Evolutionary conservation across 2,329 filamentous ascomycete species (phyloP).

Genomic region (Neospermospora avenae): DNA sequence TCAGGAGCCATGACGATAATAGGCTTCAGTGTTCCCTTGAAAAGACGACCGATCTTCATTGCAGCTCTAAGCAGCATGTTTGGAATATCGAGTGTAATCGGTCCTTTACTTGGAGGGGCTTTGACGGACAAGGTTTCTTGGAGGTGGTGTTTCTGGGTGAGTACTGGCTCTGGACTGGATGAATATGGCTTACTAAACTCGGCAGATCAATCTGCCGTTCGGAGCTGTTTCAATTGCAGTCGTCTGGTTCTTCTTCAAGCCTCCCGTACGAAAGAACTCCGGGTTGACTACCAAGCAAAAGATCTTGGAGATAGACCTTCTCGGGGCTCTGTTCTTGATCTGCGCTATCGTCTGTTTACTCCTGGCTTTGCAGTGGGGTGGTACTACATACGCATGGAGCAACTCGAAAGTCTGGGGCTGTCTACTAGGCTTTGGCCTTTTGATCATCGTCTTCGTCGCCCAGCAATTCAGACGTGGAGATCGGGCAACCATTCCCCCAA

Average conservation of each 20-base stretch:
- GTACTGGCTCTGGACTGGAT: conserved; percentile 34
- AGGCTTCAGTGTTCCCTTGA: conserved; percentile 39
- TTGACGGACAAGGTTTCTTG: conserved; percentile 40
- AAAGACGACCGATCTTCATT: conserved; percentile 34
- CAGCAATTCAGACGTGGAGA: conserved; percentile 44
- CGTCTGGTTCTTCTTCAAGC: conserved; percentile 43
- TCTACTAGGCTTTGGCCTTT: conserved; percentile 39
- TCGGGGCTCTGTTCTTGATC: conserved; percentile 47
- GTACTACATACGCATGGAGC: conserved; percentile 44
- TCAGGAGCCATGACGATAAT: conserved; percentile 37
- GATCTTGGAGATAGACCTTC: conserved; percentile 46
- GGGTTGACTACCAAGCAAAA: conserved; percentile 35
- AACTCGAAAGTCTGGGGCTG: conserved; percentile 43
- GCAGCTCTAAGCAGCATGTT: conserved; percentile 34
- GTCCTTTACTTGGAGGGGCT: conserved; percentile 38
- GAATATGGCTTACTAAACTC: not conserved
- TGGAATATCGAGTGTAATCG: conserved; percentile 35
- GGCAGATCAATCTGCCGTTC: conserved; percentile 42
- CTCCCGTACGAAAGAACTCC: conserved; percentile 35
- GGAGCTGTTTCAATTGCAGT: conserved; percentile 40
- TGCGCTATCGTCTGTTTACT: conserved; percentile 43
- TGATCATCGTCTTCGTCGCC: conserved; percentile 38
- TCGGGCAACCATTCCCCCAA: conserved; percentile 48
- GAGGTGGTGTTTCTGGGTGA: conserved; percentile 41
- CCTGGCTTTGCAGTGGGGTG: conserved; percentile 48